Evolutionary conservation across 1,284 basidiomycete species (phyloP).

Genomic region (Mycena citricolor): DNA sequence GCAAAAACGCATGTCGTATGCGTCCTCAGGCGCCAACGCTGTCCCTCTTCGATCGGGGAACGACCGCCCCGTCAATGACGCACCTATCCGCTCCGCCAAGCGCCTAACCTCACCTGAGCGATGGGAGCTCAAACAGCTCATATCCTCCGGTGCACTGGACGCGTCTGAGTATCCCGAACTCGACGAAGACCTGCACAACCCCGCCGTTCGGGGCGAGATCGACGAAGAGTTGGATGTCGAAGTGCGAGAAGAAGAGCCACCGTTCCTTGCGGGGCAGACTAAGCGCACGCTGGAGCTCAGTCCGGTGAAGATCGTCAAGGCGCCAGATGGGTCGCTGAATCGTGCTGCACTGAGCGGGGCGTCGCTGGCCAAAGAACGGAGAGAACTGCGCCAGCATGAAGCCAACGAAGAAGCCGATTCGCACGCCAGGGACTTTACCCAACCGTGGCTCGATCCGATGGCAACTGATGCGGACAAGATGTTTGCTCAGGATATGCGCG

Average conservation of each 20-base stretch:
- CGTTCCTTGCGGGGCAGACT: conserved; percentile 95
- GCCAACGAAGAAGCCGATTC: conserved; percentile 93
- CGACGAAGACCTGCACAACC: conserved; percentile 85
- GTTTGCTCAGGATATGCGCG: conserved; percentile 93
- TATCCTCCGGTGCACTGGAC: conserved; percentile 90
- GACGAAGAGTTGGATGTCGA: conserved; percentile 98
- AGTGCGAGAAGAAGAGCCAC: conserved; percentile 94
- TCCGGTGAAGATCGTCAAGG: conserved; percentile 96
- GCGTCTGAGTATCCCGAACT: conserved; percentile 96
- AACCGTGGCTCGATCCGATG: conserved; percentile 99
- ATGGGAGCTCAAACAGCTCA: conserved; percentile 99
- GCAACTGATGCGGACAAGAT: conserved; percentile 82
- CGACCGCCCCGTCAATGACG: conserved; percentile 35
- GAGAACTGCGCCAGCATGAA: conserved; percentile 93
- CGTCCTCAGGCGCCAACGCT: conserved; percentile 68
- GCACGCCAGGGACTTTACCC: conserved; percentile 88
- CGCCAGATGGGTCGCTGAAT: conserved; percentile 93
- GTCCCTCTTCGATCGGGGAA: conserved; percentile 54
- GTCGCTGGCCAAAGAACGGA: conserved; percentile 90
- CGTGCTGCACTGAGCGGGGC: conserved; percentile 93
- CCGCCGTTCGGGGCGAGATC: conserved; percentile 79
- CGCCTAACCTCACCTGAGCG: conserved; percentile 95
- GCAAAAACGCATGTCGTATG: conserved; percentile 58
- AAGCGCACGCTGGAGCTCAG: conserved; percentile 94
- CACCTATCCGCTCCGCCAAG: conserved; percentile 74